A percentile compares a stretch with the other conserved stretches of the same genome.
Evolutionary conservation across 2,329 filamentous ascomycete genomes (phyloP).

Genomic region (Fusarium sp.): DNA sequence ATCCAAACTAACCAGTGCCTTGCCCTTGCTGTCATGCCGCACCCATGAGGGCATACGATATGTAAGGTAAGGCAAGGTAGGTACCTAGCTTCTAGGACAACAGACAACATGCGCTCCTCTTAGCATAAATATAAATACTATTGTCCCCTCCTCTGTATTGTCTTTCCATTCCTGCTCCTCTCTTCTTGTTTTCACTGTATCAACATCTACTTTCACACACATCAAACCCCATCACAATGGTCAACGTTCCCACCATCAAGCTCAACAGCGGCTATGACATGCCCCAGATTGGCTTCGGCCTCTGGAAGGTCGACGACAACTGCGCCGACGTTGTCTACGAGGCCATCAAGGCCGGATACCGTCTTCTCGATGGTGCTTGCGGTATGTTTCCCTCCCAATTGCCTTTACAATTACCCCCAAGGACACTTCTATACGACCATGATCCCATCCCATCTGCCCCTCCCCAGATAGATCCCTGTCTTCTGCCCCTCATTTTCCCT

Average conservation of each 20-base stretch:
- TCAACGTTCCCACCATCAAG: constrained; percentile 61
- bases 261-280: constrained; percentile 75
- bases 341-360: constrained; percentile 72
- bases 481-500: constrained; percentile 22
- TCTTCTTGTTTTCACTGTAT: constrained; percentile 2
- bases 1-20: constrained; percentile 8
- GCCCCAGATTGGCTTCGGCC: constrained; percentile 80
- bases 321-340: constrained; percentile 84
- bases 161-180: constrained; percentile 8
- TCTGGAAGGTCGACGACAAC: constrained; percentile 86
- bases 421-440: constrained; percentile 12
- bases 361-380: constrained; percentile 69
- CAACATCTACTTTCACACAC: constrained; percentile 3
- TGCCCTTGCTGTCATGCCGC: constrained; percentile 23
- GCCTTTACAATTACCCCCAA: constrained; percentile 6
- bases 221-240: constrained; percentile 46
- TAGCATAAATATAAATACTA: constrained; percentile 41
- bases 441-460: constrained; percentile 19
- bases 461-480: constrained; percentile 23
- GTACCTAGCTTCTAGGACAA: background rate
- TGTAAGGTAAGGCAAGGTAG: background rate
- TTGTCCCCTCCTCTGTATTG: constrained; percentile 20
- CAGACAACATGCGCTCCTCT: constrained; percentile 21
- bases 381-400: constrained; percentile 55
- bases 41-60: constrained; percentile 34